Percentiles rank a stretch among this genome's conserved stretches.
Conservation (phyloP, 805 yeast species). For the Cyberlindnera japonica region DNA sequence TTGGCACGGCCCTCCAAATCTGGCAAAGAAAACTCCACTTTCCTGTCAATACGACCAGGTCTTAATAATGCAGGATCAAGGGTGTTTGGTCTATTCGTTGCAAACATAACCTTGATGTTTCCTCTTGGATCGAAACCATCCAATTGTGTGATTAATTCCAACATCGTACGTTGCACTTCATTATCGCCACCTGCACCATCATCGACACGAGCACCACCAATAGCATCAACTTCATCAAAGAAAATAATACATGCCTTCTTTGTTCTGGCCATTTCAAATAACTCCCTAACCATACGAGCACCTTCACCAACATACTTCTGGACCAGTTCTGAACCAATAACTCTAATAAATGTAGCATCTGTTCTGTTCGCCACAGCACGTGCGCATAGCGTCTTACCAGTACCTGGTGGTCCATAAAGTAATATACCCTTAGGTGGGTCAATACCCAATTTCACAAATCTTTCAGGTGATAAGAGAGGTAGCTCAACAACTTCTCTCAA, state of each 20-base stretch:
- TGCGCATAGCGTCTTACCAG: slow-evolving; percentile 97
- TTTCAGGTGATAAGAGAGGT: slow-evolving; percentile 90
- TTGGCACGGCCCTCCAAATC: slow-evolving; percentile 98
- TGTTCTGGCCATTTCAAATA: slow-evolving; percentile 98
- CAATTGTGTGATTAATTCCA: slow-evolving; percentile 94
- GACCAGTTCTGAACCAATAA: slow-evolving; percentile 96
- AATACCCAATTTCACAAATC: slow-evolving; percentile 94
- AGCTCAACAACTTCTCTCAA: slow-evolving; percentile 93
- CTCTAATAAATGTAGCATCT: slow-evolving; percentile 97
- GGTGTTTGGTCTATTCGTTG: slow-evolving; percentile 97
- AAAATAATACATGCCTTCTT: slow-evolving; percentile 97
- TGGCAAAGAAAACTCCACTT: slow-evolving; percentile 94
- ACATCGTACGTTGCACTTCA: slow-evolving; percentile 98
- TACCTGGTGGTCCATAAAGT: slow-evolving; percentile 97
- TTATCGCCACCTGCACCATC: slow-evolving; percentile 99
- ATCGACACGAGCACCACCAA: slow-evolving; percentile 99
- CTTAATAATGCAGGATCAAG: slow-evolving; percentile 95
- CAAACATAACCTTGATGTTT: slow-evolving; percentile 98
- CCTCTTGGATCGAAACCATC: slow-evolving; percentile 99
- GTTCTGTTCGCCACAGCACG: slow-evolving; percentile 99
- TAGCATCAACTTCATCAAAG: slow-evolving; percentile 98
- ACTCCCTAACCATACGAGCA: slow-evolving; percentile 98
- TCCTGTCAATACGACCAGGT: slow-evolving; percentile 98
- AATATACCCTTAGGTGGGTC: slow-evolving; percentile 99
- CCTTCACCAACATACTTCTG: slow-evolving; percentile 99